Evolutionary conservation across 2,329 filamentous ascomycete species (phyloP).

Genomic region (Exophiala oligosperma): DNA sequence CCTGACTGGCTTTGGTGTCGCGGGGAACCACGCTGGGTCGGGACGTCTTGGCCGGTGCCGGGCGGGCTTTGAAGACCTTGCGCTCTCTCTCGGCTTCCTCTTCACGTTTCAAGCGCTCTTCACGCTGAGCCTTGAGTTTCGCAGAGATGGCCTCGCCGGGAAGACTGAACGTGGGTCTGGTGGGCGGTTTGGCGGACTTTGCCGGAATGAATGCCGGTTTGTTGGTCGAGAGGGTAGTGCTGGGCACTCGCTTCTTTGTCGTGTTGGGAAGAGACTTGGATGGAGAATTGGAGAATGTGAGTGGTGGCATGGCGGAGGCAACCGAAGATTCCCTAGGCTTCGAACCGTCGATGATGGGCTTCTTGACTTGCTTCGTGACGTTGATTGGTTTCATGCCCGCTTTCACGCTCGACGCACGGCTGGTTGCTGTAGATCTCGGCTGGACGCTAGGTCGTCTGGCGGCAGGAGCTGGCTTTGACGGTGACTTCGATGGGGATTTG

Average conservation of each 20-base stretch:
- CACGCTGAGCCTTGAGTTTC: conserved; percentile 52
- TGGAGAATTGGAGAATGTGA: conserved; percentile 29
- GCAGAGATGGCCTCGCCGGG: conserved; percentile 56
- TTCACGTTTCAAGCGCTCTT: conserved; percentile 49
- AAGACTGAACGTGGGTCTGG: conserved; percentile 51
- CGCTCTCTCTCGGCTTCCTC: conserved; percentile 37
- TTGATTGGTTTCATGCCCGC: conserved; percentile 11
- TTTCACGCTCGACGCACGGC: conserved; percentile 12
- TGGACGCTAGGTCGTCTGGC: conserved; percentile 1
- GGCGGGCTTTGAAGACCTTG: conserved; percentile 50
- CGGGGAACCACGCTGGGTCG: conserved; percentile 37
- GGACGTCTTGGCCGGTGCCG: conserved; percentile 37
- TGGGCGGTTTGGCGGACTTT: conserved; percentile 54
- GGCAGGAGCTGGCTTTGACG: conserved; percentile 10
- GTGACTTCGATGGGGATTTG: conserved; percentile 28
- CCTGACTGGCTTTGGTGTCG: conserved; percentile 48
- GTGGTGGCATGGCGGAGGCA: conserved; percentile 6
- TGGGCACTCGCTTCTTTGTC: conserved; percentile 44
- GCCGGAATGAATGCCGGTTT: conserved; percentile 49
- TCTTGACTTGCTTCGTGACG: conserved; percentile 16
- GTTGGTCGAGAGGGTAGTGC: conserved; percentile 40
- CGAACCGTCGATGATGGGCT: conserved; percentile 18
- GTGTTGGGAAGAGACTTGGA: conserved; percentile 30
- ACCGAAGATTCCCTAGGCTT: conserved; percentile 15
- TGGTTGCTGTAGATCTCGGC: too few species aligned